Evolutionary conservation across 192 early-diverging fungal genomes (phyloP).

Genomic region (Mortierella hygrophila): DNA sequence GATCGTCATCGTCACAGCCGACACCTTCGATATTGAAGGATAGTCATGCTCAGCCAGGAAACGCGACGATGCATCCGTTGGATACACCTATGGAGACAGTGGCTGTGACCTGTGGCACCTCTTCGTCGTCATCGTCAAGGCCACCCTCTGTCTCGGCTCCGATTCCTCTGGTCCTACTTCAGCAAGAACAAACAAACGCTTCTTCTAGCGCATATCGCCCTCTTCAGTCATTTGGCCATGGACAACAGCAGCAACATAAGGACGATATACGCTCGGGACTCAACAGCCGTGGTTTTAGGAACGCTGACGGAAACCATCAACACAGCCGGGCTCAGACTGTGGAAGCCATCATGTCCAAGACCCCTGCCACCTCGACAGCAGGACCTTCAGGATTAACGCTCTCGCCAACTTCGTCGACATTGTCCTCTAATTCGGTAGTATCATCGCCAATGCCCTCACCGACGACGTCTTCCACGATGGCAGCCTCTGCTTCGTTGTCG

Average conservation of each 20-base stretch:
- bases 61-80: conserved; percentile 15
- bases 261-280: conserved; percentile 44
- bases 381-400: neutral
- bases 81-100: conserved; percentile 9
- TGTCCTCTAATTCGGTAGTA: conserved; percentile 16
- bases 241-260: conserved; percentile 35
- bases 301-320: conserved; percentile 30
- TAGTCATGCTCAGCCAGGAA: neutral
- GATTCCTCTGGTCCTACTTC: neutral
- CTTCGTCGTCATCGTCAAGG: neutral
- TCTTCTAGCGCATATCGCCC: conserved; percentile 3
- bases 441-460: conserved; percentile 6
- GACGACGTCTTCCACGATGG: conserved; percentile 22
- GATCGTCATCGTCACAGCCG: neutral
- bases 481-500: conserved; percentile 48
- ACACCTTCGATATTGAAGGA: neutral
- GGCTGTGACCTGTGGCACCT: neutral
- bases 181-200: conserved; percentile 7
- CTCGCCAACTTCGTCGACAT: conserved; percentile 10
- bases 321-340: conserved; percentile 50
- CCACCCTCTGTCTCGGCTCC: neutral
- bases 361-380: neutral
- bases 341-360: conserved; percentile 39
- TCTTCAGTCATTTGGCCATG: conserved; percentile 6
- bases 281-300: conserved; percentile 22